Evolutionary conservation across 768 basidiomycete species (phyloP).

Genomic region (Sporobolomyces phaffii): DNA sequence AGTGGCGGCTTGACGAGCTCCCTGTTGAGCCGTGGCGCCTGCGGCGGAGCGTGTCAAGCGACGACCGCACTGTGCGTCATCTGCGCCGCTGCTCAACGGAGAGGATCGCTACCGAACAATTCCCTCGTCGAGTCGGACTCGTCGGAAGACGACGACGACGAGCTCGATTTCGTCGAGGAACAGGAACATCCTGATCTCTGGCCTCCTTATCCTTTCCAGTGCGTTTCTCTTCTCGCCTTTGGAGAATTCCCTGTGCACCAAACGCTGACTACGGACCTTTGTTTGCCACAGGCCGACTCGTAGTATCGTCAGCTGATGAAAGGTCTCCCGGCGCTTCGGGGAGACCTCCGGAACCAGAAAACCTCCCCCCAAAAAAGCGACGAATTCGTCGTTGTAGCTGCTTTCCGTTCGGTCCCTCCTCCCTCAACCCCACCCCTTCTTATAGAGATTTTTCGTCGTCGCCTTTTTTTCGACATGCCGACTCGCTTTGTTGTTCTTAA

Average conservation of each 20-base stretch:
- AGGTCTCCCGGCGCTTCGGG: no score
- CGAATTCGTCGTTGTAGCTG: no score
- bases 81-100: constrained; percentile 23
- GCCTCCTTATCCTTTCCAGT: constrained; percentile 38
- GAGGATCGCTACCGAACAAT: constrained; percentile 10
- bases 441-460: background rate
- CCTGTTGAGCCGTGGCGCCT: constrained; percentile 11
- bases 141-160: constrained; percentile 21
- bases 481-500: no score
- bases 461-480: background rate
- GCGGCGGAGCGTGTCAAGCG: constrained; percentile 31
- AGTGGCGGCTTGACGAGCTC: constrained; percentile 7
- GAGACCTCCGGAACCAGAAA: no score
- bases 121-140: constrained; percentile 2
- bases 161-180: constrained; percentile 12
- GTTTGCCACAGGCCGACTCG: no score
- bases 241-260: no score
- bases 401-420: background rate
- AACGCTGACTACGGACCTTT: no score
- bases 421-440: no score
- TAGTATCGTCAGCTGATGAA: no score
- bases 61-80: constrained; percentile 34
- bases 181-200: constrained; percentile 23
- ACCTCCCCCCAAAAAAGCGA: no score
- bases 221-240: background rate